Evolutionary conservation across 805 yeast species (phyloP), one percentile per base, ranked within the genome.

Genomic region (Wickerhamomyces hampshirensis): DNA sequence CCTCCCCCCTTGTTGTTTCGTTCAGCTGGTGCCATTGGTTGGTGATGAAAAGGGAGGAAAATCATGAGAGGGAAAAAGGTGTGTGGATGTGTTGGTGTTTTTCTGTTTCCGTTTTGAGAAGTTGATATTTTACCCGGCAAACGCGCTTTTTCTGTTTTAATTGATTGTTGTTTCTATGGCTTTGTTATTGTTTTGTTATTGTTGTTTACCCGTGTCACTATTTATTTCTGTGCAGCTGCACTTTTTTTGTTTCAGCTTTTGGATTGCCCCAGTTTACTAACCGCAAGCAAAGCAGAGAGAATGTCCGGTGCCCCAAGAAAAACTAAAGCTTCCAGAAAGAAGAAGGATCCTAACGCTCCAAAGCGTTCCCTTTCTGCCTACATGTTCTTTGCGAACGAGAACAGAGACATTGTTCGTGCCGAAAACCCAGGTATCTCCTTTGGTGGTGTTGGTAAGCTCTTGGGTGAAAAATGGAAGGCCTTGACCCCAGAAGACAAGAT

Each of bases 341-440:
- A 68, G 68, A 68, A 68, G 65, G 55, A 86, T 66, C 96, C 98
- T 71, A 89, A 91, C 66, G 98, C 98, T 49, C 98, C 98, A 65
- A 93, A 93, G 86, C 86, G 98, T 69, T 87, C 97, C 18, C 71
- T 93, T 62, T 87, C 97, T 43, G 96, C 98, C 33, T 93, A 91
- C 80, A 89, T 93, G 98, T 91, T 86, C 78, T 93, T 89, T 60
- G 98, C 98, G 55, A 88, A 87, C 63, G 97, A 88, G 60, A 84
- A 85, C 76, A 89, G 98, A 75, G 97, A 91, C 67, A 77, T 79
- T 47, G 96, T 93, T 51, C 80, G 95, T 65, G 80, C 91, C 45
- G 98, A 89, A 65, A 87, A 91, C 75, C 97, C 98, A 56, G 96
- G 95, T 62, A 84, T 89, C 53, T 69, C 89, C 29, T 93, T 93